Conservation (phyloP, 2,329 filamentous ascomycete genomes). For the Sclerotinia nivalis region DNA sequence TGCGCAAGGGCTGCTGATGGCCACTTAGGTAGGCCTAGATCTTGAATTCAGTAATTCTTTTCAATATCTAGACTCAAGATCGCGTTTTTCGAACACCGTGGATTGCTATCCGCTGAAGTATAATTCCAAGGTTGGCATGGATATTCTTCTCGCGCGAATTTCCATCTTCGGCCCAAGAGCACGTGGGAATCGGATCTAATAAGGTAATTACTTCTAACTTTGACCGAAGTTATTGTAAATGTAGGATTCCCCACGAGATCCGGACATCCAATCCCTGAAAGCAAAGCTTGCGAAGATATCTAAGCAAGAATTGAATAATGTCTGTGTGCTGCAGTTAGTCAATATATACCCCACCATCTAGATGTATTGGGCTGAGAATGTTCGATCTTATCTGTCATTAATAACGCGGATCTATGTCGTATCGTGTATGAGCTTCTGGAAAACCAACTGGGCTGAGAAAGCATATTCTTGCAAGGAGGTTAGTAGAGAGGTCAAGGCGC, state of each 20-base stretch:
- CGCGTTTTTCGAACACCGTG: background rate
- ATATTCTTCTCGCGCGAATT: background rate
- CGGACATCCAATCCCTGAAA: background rate
- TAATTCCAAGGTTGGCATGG: background rate
- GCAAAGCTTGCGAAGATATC: background rate
- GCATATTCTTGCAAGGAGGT: background rate
- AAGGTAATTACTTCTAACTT: background rate
- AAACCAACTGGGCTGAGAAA: background rate
- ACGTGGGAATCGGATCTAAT: background rate
- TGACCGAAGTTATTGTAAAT: background rate
- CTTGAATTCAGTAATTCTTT: background rate
- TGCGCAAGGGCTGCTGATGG: background rate
- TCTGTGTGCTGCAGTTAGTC: background rate
- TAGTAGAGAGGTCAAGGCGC: conserved; percentile 12
- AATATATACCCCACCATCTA: background rate
- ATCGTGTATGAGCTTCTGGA: background rate
- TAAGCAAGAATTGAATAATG: background rate
- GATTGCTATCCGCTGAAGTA: background rate
- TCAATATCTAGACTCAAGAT: background rate
- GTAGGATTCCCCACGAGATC: background rate
- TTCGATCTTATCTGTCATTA: background rate
- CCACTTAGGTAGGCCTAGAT: background rate
- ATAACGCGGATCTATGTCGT: background rate
- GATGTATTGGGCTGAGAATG: background rate
- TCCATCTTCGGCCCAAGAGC: background rate